phyloP scores from a whole-genome alignment of 2,329 filamentous ascomycete genomes.

The Trichoderma pleuroti region DNA sequence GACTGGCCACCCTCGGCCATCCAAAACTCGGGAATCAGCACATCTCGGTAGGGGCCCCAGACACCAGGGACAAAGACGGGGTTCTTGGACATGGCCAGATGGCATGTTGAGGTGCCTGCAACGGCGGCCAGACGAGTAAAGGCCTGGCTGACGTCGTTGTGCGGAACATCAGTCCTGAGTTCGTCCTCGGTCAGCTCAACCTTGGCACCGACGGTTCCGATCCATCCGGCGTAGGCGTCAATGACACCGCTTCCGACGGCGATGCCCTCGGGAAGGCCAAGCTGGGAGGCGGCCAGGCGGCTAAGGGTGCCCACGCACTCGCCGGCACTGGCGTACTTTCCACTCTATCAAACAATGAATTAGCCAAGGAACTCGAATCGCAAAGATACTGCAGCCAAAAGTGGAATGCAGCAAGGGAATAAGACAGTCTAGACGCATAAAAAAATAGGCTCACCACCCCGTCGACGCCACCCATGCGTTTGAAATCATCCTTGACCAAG shows the following conservation, averaged over 20 bases:
- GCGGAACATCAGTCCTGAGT: constrained; percentile 62
- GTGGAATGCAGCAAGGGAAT: constrained; percentile 9
- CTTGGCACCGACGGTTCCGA: constrained; percentile 97
- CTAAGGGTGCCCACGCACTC: constrained; percentile 84
- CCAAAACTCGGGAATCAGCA: constrained; percentile 88
- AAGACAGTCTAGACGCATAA: constrained; percentile 21
- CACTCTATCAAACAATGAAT: constrained; percentile 61
- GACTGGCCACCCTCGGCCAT: constrained; percentile 97
- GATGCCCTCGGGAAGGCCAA: constrained; percentile 82
- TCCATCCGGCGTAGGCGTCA: constrained; percentile 97
- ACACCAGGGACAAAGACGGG: constrained; percentile 93
- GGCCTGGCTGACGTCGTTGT: constrained; percentile 86
- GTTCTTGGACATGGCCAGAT: constrained; percentile 90
- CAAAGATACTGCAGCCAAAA: background rate
- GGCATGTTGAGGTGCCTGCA: constrained; percentile 94
- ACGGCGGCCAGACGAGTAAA: constrained; percentile 92
- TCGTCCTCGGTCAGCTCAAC: constrained; percentile 68
- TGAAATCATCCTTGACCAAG: constrained; percentile 80
- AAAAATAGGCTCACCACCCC: constrained; percentile 71
- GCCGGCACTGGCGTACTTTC: constrained; percentile 84
- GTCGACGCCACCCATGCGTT: constrained; percentile 89
- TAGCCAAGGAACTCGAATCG: background rate
- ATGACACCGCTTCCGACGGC: constrained; percentile 96
- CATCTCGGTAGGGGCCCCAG: constrained; percentile 96
- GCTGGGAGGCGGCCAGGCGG: constrained; percentile 74